phyloP scores from a whole-genome alignment of 306 rosid genomes.

The Crataegus laevigata region DNA sequence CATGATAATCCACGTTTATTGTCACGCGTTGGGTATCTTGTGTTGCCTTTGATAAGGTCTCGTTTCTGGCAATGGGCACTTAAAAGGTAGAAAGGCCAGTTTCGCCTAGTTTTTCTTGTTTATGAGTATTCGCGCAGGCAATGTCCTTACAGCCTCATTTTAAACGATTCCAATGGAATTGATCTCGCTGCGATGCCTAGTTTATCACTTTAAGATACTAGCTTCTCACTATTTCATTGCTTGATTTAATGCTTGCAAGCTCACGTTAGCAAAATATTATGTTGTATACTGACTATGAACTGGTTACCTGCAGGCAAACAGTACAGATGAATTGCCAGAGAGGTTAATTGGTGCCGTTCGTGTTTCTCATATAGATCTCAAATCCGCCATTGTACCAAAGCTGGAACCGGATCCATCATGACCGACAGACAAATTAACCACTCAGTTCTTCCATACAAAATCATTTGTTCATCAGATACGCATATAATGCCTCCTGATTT shows the following conservation, averaged over 20 bases:
- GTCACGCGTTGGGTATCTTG: too few species aligned
- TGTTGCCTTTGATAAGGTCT: too few species aligned
- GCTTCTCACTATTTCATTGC: too few species aligned
- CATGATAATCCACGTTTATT: not conserved
- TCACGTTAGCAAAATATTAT: not conserved
- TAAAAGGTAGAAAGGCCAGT: too few species aligned
- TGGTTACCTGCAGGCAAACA: constrained; percentile 64
- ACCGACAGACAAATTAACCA: constrained; percentile 6
- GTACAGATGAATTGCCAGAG: constrained; percentile 85
- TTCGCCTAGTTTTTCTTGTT: too few species aligned
- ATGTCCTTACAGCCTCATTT: too few species aligned
- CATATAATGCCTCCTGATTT: constrained; percentile 25
- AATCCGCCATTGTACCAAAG: constrained; percentile 66
- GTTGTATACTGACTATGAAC: not conserved
- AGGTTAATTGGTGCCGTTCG: constrained; percentile 94
- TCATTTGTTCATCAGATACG: constrained; percentile 44
- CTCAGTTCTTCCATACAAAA: constrained; percentile 27
- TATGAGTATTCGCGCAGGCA: too few species aligned
- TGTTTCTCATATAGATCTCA: constrained; percentile 72
- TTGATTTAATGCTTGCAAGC: not conserved
- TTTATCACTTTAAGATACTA: too few species aligned
- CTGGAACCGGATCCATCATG: constrained; percentile 63
- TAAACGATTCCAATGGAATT: too few species aligned
- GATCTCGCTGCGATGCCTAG: too few species aligned
- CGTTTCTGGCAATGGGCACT: too few species aligned